phyloP scores from a whole-genome alignment of 805 yeast species.

The Millerago galiae region DNA sequence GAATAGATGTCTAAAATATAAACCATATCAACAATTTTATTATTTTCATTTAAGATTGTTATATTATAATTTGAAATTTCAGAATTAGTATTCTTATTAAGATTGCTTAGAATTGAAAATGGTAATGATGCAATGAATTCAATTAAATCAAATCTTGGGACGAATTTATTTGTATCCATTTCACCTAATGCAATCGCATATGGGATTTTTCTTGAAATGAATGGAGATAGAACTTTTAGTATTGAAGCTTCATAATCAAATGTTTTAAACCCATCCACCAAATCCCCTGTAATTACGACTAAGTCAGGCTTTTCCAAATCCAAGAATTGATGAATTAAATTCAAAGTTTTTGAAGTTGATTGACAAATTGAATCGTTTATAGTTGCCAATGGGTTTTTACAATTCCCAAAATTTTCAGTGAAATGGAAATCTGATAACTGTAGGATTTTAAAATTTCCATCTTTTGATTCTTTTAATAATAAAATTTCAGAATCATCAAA shows the following conservation, averaged over 20 bases:
- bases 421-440: conserved; percentile 66
- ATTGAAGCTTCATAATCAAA: conserved; percentile 49
- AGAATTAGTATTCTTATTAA: conserved; percentile 32
- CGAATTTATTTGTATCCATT: conserved; percentile 51
- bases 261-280: neutral
- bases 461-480: conserved; percentile 18
- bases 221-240: conserved; percentile 50
- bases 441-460: conserved; percentile 48
- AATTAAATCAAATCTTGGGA: neutral
- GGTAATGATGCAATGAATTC: neutral
- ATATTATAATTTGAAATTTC: conserved; percentile 43
- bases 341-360: conserved; percentile 48
- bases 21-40: conserved; percentile 23
- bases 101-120: neutral
- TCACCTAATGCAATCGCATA: conserved; percentile 56
- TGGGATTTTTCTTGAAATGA: conserved; percentile 47
- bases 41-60: conserved; percentile 29
- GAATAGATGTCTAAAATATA: conserved; percentile 40
- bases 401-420: conserved; percentile 47
- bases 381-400: neutral
- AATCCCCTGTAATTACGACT: conserved; percentile 41
- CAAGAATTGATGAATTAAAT: conserved; percentile 45
- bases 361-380: conserved; percentile 26
- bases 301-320: conserved; percentile 54
- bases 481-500: neutral